Percentiles rank a stretch among this genome's conserved stretches.
Conservation (phyloP, 305 asterid genomes). For the Fraxinus baroniana region DNA sequence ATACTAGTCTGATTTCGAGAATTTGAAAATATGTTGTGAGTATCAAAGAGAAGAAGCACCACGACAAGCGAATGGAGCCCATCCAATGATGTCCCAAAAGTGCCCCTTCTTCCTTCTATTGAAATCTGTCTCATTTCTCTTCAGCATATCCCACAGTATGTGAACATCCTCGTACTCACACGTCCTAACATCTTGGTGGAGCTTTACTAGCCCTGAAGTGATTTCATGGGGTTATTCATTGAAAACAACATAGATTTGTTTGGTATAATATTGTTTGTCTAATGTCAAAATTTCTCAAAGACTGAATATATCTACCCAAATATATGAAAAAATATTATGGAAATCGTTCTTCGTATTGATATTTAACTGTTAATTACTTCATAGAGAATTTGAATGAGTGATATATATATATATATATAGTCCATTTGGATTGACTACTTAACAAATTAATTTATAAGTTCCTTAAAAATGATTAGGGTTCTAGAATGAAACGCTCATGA, state of each 20-base stretch:
- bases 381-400: neutral
- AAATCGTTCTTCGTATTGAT: neutral
- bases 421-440: too few relatives aligned
- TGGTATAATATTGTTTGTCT: neutral
- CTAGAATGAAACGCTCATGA: neutral
- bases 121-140: slow-evolving; percentile 45
- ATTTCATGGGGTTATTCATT: neutral
- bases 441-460: neutral
- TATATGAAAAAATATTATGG: neutral
- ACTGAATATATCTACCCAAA: neutral
- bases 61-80: slow-evolving; percentile 54
- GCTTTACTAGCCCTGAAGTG: slow-evolving; percentile 52
- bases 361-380: neutral
- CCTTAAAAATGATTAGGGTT: neutral
- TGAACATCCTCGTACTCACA: slow-evolving; percentile 91
- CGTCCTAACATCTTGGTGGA: slow-evolving; percentile 56
- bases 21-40: too few relatives aligned
- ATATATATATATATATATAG: too few relatives aligned
- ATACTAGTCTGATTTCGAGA: neutral
- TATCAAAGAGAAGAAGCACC: slow-evolving; percentile 1
- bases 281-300: neutral
- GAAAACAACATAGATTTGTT: neutral
- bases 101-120: slow-evolving; percentile 24
- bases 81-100: slow-evolving; percentile 34
- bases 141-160: slow-evolving; percentile 71